Percentiles rank a stretch among this genome's conserved stretches.
phyloP scores from a whole-genome alignment of 2,329 filamentous ascomycete species.

The Neurospora sp. region DNA sequence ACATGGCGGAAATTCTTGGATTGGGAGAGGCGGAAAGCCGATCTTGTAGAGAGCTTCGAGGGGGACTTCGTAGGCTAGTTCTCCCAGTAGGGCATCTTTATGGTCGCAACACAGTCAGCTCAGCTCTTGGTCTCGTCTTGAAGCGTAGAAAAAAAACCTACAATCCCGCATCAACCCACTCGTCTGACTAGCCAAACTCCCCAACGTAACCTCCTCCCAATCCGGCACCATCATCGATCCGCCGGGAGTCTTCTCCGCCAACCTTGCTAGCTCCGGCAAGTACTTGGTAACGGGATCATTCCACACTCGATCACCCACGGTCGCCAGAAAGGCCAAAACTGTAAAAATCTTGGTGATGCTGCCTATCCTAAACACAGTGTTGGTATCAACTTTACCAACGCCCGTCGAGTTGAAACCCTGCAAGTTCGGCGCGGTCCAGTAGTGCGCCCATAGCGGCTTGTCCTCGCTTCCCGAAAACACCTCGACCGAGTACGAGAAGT shows the following conservation, averaged over 20 bases:
- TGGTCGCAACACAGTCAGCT: no score
- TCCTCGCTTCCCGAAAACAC: conserved; percentile 21
- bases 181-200: conserved; percentile 18
- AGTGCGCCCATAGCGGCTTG: conserved; percentile 17
- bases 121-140: no score
- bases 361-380: conserved; percentile 30
- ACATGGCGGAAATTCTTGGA: conserved; percentile 22
- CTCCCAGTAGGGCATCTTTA: conserved; percentile 16
- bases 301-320: conserved; percentile 25
- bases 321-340: conserved; percentile 25
- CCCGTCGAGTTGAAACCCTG: conserved; percentile 20
- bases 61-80: conserved; percentile 15
- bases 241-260: conserved; percentile 7
- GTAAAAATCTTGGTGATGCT: conserved; percentile 30
- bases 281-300: conserved; percentile 30
- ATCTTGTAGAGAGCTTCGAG: conserved; percentile 13
- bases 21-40: conserved; percentile 21
- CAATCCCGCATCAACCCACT: conserved; percentile 26
- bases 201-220: conserved; percentile 16
- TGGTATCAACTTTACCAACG: conserved; percentile 24
- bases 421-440: conserved; percentile 23
- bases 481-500: conserved; percentile 24
- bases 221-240: conserved; percentile 10
- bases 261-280: conserved; percentile 26
- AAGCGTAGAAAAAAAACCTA: conserved; percentile 3